Evolutionary conservation across 2,329 filamentous ascomycete species (phyloP), one percentile per base, ranked within the genome.

Genomic region (Xylaria sp.): DNA sequence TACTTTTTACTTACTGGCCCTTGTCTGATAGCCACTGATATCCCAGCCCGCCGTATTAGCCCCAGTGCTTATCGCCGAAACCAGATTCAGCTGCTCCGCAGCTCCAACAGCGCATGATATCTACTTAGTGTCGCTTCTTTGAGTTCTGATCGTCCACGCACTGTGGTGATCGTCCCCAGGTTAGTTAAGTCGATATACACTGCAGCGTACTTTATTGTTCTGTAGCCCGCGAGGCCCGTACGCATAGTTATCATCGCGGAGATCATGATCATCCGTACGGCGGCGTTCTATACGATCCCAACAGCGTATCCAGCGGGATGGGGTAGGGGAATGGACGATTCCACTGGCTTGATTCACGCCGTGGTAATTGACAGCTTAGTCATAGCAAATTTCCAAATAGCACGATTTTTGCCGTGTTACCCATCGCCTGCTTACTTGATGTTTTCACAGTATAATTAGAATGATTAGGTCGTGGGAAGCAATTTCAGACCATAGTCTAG

Each of bases 91-190:
- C 30, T 60, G 23, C 59, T 62, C 59, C 50, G 50, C 60, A 43
- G 34, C 28, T 32, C 60, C 30, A 63, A 63, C 20, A 15, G 41
- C 52, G 20, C 53, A n/a, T 15, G 28, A 39, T 52, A 58, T 53
- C n/a, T n/a, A n/a, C n/a, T 56, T 34, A 30, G 50, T 13, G 36
- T 60, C 55, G 52, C 25, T 56, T 30, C 30, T 41, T 60, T 60
- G 20, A 64, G 55, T 5, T 18, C 13, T 50, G 65, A 67, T 67
- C 60, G 30, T n/a, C 60, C 23, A 57, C 48, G 7, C 50, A 55
- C 34, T 41, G 34, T 57, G 53, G 7, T 55, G 52, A 55, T 55
- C 32, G 30, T 55, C 52, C 4, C 53, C 39, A 34, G 32, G 53
- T 57, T 25, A 18, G 34, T 28, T n/a, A 36, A 13, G 36, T 39